Conservation (phyloP, 2,329 filamentous ascomycete genomes). For the Fusarium illudens region DNA sequence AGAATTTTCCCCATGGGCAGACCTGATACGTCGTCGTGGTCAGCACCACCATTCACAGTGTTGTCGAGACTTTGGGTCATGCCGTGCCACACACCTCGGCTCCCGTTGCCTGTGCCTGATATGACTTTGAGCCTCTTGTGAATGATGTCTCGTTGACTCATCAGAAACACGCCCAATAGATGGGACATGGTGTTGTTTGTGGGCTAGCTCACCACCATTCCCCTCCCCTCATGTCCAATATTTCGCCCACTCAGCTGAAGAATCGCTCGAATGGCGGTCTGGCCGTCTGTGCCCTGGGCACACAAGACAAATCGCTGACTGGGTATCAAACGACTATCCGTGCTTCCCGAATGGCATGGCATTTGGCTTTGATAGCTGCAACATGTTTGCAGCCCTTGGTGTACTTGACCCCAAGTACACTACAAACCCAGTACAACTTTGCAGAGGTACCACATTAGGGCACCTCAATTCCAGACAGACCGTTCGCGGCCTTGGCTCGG, state of each 20-base stretch:
- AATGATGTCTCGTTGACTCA: conserved; percentile 1
- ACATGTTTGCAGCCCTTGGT: not conserved
- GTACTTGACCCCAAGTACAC: not conserved
- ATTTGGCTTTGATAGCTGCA: conserved; percentile 3
- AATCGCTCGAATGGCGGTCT: conserved; percentile 20
- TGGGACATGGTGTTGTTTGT: not conserved
- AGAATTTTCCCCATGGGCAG: not conserved
- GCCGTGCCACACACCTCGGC: conserved; percentile 21
- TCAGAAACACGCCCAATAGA: not conserved
- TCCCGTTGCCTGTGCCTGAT: conserved; percentile 4
- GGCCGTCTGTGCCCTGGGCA: conserved; percentile 2
- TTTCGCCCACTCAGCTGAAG: not conserved
- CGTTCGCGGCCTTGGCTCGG: not conserved
- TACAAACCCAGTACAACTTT: not conserved
- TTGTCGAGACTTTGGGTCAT: not conserved
- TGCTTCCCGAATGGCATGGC: conserved; percentile 4
- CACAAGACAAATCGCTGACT: conserved; percentile 2
- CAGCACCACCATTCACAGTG: not conserved
- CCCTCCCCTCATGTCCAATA: not conserved
- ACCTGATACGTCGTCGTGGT: not conserved
- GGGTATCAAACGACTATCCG: conserved; percentile 1
- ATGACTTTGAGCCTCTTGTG: not conserved
- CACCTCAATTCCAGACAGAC: not conserved
- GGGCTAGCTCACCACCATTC: not conserved
- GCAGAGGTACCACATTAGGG: not conserved